These are phyloP conservation scores for Cercis canadensis DNA, from an alignment of 306 rosid genomes.

Conservation along the genomic window DNA sequence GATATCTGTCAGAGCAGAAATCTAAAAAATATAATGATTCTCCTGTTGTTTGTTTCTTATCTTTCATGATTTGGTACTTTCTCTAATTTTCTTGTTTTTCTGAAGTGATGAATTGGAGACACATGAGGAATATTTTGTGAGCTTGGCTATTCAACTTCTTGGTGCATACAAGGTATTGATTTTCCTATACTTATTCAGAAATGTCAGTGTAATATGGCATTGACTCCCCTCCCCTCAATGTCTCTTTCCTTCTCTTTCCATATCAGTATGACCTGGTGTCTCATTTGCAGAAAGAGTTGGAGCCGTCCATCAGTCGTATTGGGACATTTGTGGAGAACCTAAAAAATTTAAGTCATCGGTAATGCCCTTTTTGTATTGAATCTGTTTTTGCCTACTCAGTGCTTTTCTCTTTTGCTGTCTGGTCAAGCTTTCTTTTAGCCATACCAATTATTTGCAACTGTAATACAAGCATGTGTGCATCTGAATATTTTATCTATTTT, in stretches of 20 bases:
- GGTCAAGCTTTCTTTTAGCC: constrained; percentile 9
- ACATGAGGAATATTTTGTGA: constrained; percentile 84
- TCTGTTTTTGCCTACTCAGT: constrained; percentile 14
- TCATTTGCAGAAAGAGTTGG: constrained; percentile 83
- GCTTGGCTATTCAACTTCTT: constrained; percentile 76
- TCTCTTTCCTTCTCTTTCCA: background rate
- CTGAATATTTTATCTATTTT: background rate
- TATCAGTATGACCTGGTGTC: constrained; percentile 32
- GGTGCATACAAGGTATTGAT: constrained; percentile 75
- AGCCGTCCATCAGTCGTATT: constrained; percentile 71
- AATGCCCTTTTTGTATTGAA: constrained; percentile 39
- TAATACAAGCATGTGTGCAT: background rate
- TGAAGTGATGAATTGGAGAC: constrained; percentile 87
- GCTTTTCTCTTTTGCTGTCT: constrained; percentile 4
- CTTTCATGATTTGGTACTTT: constrained; percentile 24
- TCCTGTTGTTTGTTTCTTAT: constrained; percentile 21
- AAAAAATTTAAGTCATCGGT: constrained; percentile 76
- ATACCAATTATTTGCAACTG: constrained; percentile 13
- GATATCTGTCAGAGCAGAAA: constrained; percentile 10
- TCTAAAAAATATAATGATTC: constrained; percentile 14
- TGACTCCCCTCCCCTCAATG: constrained; percentile 4
- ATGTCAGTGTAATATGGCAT: constrained; percentile 22
- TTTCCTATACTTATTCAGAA: constrained; percentile 26
- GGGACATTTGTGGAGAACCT: constrained; percentile 78
- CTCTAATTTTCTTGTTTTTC: constrained; percentile 42